phyloP scores from a whole-genome alignment of 1,284 basidiomycete genomes.

The Trichosporon asahii region DNA sequence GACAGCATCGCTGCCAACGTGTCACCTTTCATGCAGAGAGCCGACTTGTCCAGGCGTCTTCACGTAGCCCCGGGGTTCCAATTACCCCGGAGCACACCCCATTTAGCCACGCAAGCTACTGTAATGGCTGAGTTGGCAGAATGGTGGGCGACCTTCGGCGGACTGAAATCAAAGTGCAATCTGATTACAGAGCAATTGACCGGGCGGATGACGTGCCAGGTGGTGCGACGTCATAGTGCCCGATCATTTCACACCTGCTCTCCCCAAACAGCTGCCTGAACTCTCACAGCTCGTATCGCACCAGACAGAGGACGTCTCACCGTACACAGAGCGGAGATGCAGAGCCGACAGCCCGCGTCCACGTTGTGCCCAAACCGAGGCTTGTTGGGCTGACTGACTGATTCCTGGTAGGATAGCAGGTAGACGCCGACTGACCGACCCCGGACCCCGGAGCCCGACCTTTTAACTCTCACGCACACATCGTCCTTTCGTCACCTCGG shows the following conservation, averaged over 20 bases:
- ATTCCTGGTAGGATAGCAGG: no score
- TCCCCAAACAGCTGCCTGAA: not conserved
- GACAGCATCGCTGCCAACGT: no score
- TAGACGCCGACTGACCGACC: not conserved
- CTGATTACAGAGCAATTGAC: not conserved
- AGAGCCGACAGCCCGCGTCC: not conserved
- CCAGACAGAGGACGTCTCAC: no score
- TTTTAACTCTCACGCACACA: not conserved
- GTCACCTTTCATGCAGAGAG: no score
- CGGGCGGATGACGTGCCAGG: not conserved
- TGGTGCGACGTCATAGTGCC: not conserved
- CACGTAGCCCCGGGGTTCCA: no score
- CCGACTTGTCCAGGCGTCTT: no score
- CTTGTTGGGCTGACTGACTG: no score
- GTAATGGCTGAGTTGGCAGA: no score
- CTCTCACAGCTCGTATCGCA: not conserved
- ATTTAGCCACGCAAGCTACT: no score
- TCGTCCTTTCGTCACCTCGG: not conserved
- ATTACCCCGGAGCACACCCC: no score
- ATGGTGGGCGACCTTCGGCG: no score
- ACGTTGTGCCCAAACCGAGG: not conserved
- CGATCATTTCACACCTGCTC: not conserved
- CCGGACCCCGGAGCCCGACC: no score
- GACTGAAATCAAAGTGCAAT: not conserved
- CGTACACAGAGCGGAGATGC: not conserved